These are phyloP conservation scores for Talaromyces sp. DNA, from an alignment of 2,329 filamentous ascomycete species.

Conservation along the genomic window DNA sequence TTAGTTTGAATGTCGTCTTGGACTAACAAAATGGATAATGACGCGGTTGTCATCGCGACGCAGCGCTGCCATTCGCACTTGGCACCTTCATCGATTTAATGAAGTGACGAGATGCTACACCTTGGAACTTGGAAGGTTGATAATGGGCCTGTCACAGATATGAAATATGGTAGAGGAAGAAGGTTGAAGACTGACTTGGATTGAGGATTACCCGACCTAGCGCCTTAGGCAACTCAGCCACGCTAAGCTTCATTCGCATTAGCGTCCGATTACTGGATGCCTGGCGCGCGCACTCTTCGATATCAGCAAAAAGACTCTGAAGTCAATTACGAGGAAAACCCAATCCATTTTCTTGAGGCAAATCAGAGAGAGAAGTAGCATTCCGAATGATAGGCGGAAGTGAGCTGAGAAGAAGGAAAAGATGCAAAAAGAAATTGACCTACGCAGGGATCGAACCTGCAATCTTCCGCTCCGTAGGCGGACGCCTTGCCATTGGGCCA, in stretches of 20 bases:
- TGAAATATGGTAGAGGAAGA: too few species aligned
- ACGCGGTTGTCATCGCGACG: conserved; percentile 60
- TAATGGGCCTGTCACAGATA: neutral
- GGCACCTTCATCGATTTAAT: neutral
- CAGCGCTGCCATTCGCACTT: conserved; percentile 20
- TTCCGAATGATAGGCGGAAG: too few species aligned
- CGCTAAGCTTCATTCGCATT: neutral
- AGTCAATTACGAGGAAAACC: too few species aligned
- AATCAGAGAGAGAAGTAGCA: too few species aligned
- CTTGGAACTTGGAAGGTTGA: neutral
- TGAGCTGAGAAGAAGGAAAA: too few species aligned
- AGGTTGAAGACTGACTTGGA: too few species aligned
- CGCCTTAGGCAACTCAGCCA: neutral
- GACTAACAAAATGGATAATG: conserved; percentile 75
- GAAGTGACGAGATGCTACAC: neutral
- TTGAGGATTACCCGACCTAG: neutral
- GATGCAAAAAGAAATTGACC: neutral
- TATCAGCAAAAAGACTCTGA: too few species aligned
- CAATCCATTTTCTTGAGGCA: too few species aligned
- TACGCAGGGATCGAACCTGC: conserved; percentile 14
- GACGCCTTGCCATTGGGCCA: conserved; percentile 19
- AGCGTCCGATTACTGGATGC: neutral
- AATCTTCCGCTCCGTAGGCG: conserved; percentile 19
- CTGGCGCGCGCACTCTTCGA: too few species aligned
- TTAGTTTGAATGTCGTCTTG: neutral